phyloP scores from a whole-genome alignment of 257 asterid genomes.

The Fraxinus quadrangulata region DNA sequence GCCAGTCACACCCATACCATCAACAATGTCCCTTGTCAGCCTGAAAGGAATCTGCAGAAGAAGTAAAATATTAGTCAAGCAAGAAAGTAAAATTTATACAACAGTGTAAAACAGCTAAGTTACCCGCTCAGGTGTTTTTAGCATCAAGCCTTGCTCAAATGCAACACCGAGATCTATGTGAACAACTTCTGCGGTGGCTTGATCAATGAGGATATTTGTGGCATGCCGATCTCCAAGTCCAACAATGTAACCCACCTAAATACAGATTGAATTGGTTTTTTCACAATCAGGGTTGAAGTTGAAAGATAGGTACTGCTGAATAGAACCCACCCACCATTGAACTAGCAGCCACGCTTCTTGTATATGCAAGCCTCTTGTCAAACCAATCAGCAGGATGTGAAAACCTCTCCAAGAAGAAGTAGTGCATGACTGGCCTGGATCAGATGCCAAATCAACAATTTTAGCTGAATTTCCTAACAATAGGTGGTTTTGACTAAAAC shows the following conservation, averaged over 20 bases:
- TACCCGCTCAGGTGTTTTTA: constrained; percentile 96
- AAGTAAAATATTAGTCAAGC: constrained; percentile 17
- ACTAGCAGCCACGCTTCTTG: constrained; percentile 98
- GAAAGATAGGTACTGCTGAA: constrained; percentile 3
- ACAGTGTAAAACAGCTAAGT: constrained; percentile 13
- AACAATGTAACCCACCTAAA: constrained; percentile 94
- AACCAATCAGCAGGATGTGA: constrained; percentile 94
- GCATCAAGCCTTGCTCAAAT: constrained; percentile 99
- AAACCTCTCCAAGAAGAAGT: constrained; percentile 96
- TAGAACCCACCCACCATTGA: constrained; percentile 70
- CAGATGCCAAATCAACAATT: constrained; percentile 29
- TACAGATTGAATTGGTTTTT: constrained; percentile 9
- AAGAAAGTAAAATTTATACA: constrained; percentile 24
- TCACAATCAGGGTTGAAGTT: constrained; percentile 18
- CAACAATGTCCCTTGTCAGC: constrained; percentile 87
- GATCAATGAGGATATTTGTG: constrained; percentile 90
- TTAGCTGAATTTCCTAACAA: constrained; percentile 23
- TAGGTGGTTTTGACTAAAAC: constrained; percentile 23
- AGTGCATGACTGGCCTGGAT: constrained; percentile 96
- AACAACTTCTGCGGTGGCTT: constrained; percentile 95
- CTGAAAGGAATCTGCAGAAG: constrained; percentile 82
- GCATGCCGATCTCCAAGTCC: constrained; percentile 99
- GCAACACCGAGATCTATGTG: constrained; percentile 99
- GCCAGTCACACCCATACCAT: constrained; percentile 98
- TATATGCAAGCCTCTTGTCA: constrained; percentile 93